Evolutionary conservation across 306 rosid species (phyloP), one percentile per base, ranked within the genome.

Genomic region (Echinosophora koreensis): DNA sequence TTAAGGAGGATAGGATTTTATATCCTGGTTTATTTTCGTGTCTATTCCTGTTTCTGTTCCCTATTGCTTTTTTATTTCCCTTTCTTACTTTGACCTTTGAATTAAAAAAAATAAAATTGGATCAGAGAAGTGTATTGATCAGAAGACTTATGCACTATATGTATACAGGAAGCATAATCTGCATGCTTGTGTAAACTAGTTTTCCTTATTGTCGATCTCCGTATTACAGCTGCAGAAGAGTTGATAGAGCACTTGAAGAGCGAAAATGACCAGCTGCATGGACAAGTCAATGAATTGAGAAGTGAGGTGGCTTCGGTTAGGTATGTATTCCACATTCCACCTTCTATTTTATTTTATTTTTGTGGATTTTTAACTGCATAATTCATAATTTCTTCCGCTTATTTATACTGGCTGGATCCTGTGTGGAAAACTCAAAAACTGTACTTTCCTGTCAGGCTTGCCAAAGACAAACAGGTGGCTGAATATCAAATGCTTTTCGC

Each of bases 171-270:
- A 13, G 18, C 41, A 30, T 39, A 34, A 12, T 54, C n/a, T 70
- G 16, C 0, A 8, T 16, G 28, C 30, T 32, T 42, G 69, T 42
- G 39, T 62, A 2, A 64, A 73, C 22, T 34, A 13, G 49, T 44
- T 68, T 68, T 18, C 17, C 28, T 66, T 54, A 73, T 64, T 57
- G n/a, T 11, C 7, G 52, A 71, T 39, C 38, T 67, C 22, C n/a
- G 4, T 71, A 58, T 84, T 82, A 35, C 94, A 95, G 99, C 87
- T 70, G 88, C 94, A 2, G 97, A 95, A 79, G 91, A 89, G 76
- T 77, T 86, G 75, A 88, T 90, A 34, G 87, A 92, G 60, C 91
- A 95, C 82, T 83, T 90, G 65, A 85, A 58, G 77, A 82, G 22
- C 8, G 90, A 95, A 80, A 92, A 88, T 52, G 92, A 89, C 54